Conservation (phyloP, 352 stramenopile genomes). For the Phytophthora cryptogea region DNA sequence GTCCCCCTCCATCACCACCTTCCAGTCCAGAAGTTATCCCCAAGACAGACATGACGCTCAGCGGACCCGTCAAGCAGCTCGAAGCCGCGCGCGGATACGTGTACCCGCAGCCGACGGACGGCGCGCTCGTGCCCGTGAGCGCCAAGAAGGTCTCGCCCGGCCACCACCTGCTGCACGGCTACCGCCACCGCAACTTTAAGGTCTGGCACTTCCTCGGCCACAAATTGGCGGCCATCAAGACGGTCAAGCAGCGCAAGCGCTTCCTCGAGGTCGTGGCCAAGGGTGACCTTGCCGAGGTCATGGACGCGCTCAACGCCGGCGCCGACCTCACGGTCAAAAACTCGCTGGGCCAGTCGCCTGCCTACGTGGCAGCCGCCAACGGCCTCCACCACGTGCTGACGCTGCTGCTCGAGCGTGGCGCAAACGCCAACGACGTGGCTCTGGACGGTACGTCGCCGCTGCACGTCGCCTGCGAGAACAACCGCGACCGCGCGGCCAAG, state of each 20-base stretch:
- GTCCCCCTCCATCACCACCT: constrained; percentile 7
- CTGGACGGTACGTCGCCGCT: constrained; percentile 60
- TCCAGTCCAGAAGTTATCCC: constrained; percentile 25
- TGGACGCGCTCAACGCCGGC: constrained; percentile 64
- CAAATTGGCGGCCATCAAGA: constrained; percentile 74
- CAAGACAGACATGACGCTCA: constrained; percentile 46
- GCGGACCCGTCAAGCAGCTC: constrained; percentile 51
- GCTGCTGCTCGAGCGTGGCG: constrained; percentile 73
- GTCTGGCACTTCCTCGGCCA: constrained; percentile 82
- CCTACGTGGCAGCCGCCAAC: constrained; percentile 60
- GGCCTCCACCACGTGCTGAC: constrained; percentile 67
- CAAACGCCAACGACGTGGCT: constrained; percentile 55
- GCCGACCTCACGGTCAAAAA: constrained; percentile 59
- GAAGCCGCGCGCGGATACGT: constrained; percentile 43
- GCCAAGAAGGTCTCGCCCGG: constrained; percentile 41
- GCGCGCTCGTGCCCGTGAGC: constrained; percentile 55
- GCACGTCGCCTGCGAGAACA: constrained; percentile 64
- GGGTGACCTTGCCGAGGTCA: constrained; percentile 57
- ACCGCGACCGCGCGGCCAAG: constrained; percentile 56
- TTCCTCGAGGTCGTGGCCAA: constrained; percentile 65
- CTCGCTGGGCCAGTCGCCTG: constrained; percentile 53
- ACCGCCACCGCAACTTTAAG: constrained; percentile 40
- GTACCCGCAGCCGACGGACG: constrained; percentile 33
- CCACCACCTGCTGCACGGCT: constrained; percentile 34
- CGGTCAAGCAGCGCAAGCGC: constrained; percentile 66